These are phyloP conservation scores for Stropharia rugosoannulata DNA, from an alignment of 768 basidiomycete species.

Conservation along the genomic window DNA sequence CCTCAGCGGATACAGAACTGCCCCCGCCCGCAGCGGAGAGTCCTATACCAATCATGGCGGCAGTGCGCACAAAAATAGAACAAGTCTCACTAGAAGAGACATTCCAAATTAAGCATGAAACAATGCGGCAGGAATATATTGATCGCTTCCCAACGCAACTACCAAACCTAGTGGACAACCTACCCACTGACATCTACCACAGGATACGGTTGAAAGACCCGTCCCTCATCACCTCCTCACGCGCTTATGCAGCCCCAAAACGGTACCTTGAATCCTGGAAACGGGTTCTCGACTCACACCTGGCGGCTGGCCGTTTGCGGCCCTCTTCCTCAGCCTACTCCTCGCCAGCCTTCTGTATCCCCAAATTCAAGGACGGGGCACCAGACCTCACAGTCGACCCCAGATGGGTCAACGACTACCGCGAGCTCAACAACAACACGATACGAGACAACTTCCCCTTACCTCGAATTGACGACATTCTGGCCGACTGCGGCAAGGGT, in stretches of 20 bases:
- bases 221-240: slow-evolving; percentile 11
- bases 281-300: slow-evolving; percentile 15
- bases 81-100: not conserved
- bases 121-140: not conserved
- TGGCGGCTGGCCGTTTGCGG: slow-evolving; percentile 23
- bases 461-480: slow-evolving; percentile 10
- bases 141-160: not conserved
- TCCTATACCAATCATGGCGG: not conserved
- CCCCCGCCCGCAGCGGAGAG: not conserved
- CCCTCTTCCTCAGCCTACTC: slow-evolving; percentile 25
- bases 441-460: slow-evolving; percentile 29
- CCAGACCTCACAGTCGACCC: slow-evolving; percentile 17
- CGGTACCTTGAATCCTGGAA: slow-evolving; percentile 32
- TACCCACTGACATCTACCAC: not conserved
- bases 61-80: not conserved
- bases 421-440: slow-evolving; percentile 28
- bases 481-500: too few species aligned
- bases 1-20: too few species aligned
- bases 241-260: slow-evolving; percentile 26
- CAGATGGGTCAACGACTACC: slow-evolving; percentile 35
- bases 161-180: not conserved
- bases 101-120: not conserved
- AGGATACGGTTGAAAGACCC: slow-evolving; percentile 23
- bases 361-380: slow-evolving; percentile 15
- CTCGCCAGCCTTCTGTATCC: slow-evolving; percentile 29